Evolutionary conservation across 306 rosid species (phyloP).

Genomic region (Cicer cuneatum): DNA sequence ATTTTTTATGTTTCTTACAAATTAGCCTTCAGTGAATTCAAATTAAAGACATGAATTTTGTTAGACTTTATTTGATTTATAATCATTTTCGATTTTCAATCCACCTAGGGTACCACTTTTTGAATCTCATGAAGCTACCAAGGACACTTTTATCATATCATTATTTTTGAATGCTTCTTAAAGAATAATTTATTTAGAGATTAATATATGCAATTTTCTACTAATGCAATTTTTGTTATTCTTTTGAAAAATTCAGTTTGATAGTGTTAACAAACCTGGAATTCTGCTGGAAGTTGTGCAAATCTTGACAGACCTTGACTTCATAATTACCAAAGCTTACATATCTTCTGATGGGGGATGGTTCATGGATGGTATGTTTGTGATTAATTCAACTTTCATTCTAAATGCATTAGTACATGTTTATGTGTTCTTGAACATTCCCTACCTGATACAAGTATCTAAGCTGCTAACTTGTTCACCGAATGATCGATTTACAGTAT

Average conservation of each 20-base stretch:
- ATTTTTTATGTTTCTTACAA: background rate
- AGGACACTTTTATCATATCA: no score
- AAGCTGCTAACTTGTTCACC: constrained; percentile 42
- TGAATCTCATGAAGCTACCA: no score
- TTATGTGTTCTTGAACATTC: background rate
- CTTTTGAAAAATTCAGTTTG: constrained; percentile 53
- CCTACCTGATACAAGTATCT: constrained; percentile 20
- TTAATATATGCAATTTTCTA: constrained; percentile 29
- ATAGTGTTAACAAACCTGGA: constrained; percentile 82
- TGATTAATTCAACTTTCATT: background rate
- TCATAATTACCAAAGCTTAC: constrained; percentile 80
- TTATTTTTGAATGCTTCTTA: background rate
- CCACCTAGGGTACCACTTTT: no score
- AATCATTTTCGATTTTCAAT: no score
- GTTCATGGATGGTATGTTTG: constrained; percentile 82
- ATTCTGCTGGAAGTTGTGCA: constrained; percentile 85
- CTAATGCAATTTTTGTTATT: constrained; percentile 24
- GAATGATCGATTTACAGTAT: constrained; percentile 53
- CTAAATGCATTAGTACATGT: background rate
- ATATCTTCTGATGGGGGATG: constrained; percentile 86
- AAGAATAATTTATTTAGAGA: background rate
- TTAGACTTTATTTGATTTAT: background rate
- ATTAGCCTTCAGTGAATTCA: background rate
- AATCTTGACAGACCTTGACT: constrained; percentile 72
- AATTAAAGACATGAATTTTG: no score